A percentile compares a stretch with the other conserved stretches of the same genome.
phyloP scores from a whole-genome alignment of 495 filamentous ascomycete species.

The Thozetella sp. region DNA sequence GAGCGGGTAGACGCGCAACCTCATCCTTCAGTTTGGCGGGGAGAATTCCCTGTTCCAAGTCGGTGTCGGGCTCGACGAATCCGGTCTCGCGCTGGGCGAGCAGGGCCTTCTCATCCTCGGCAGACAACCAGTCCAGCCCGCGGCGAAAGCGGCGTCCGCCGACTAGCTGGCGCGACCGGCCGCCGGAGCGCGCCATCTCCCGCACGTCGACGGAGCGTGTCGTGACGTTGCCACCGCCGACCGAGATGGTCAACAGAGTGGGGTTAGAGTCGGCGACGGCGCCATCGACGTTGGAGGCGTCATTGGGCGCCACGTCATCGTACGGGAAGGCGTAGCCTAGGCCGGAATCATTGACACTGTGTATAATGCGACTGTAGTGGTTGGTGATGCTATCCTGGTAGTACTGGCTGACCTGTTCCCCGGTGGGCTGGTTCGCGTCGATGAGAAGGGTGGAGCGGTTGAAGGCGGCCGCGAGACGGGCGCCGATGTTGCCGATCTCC shows the following conservation, averaged over 20 bases:
- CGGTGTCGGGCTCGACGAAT: neutral
- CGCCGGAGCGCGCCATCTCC: conserved; percentile 5
- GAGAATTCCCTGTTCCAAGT: neutral
- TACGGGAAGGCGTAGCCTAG: conserved; percentile 79
- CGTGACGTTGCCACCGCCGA: conserved; percentile 41
- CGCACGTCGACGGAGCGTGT: neutral
- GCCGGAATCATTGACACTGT: conserved; percentile 61
- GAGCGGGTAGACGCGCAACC: neutral
- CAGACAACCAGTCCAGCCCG: neutral
- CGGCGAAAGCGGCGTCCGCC: conserved; percentile 5
- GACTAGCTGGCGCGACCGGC: conserved; percentile 4
- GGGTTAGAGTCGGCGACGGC: conserved; percentile 62
- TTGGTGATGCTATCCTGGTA: conserved; percentile 64
- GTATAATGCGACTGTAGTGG: conserved; percentile 70
- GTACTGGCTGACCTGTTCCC: conserved; percentile 43
- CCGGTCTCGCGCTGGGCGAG: neutral
- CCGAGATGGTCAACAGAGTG: conserved; percentile 56
- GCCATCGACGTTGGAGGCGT: conserved; percentile 60
- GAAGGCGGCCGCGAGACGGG: conserved; percentile 68
- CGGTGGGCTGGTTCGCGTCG: conserved; percentile 50
- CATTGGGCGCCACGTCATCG: conserved; percentile 68
- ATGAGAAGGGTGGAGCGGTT: conserved; percentile 65
- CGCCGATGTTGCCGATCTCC: conserved; percentile 54
- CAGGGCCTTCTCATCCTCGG: conserved; percentile 2
- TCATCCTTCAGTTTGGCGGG: neutral